A percentile compares a stretch with the other conserved stretches of the same genome.
phyloP scores from a whole-genome alignment of 495 filamentous ascomycete species.

The Poronia punctata region DNA sequence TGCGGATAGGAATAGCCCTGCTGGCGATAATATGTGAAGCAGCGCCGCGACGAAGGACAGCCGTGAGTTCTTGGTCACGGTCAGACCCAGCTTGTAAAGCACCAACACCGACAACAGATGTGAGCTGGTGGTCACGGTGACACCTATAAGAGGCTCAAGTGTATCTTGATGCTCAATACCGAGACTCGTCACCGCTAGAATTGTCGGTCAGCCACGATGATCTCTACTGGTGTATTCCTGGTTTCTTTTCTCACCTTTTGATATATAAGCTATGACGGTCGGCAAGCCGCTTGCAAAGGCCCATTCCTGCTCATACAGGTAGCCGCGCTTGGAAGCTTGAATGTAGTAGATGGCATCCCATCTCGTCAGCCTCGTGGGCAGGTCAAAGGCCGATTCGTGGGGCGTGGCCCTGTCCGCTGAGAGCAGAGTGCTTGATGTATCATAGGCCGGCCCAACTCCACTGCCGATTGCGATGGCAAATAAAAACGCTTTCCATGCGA shows the following conservation, averaged over 20 bases:
- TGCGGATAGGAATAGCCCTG: conserved; percentile 81
- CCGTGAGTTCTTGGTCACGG: conserved; percentile 36
- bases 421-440: conserved; percentile 73
- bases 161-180: conserved; percentile 11
- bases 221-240: no score
- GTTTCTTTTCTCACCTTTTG: no score
- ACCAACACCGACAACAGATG: conserved; percentile 70
- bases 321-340: conserved; percentile 59
- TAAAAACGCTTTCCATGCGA: conserved; percentile 67
- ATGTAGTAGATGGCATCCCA: conserved; percentile 94
- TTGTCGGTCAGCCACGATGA: not conserved
- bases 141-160: conserved; percentile 43
- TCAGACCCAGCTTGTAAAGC: conserved; percentile 53
- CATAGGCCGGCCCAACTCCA: conserved; percentile 73
- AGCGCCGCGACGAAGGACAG: conserved; percentile 60
- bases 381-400: conserved; percentile 49
- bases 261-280: conserved; percentile 35
- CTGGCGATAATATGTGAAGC: conserved; percentile 78
- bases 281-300: conserved; percentile 75
- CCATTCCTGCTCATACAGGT: conserved; percentile 93
- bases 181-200: conserved; percentile 13
- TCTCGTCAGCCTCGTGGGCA: conserved; percentile 56
- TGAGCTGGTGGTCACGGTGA: conserved; percentile 59
- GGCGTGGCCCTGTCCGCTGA: conserved; percentile 29
- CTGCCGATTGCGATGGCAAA: conserved; percentile 52